Conservation (phyloP, 2,329 filamentous ascomycete species). For the Paraphoma sp. region DNA sequence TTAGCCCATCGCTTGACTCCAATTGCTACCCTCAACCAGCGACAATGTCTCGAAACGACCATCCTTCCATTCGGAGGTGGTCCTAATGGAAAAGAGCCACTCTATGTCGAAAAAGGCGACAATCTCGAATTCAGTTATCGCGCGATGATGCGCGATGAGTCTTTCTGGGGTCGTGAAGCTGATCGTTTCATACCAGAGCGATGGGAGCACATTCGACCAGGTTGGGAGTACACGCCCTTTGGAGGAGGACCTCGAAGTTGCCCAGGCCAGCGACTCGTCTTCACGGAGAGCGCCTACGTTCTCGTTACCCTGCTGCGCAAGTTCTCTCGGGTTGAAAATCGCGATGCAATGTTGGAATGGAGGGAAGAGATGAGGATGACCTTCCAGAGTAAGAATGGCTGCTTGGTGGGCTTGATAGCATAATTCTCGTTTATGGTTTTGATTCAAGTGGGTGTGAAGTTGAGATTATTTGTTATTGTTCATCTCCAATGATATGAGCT, state of each 20-base stretch:
- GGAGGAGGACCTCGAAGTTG: slow-evolving; percentile 18
- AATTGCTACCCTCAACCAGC: slow-evolving; percentile 9
- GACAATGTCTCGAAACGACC: slow-evolving; percentile 6
- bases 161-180: slow-evolving; percentile 21
- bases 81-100: slow-evolving; percentile 2
- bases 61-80: slow-evolving; percentile 20
- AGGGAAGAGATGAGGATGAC: slow-evolving; percentile 20
- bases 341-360: slow-evolving; percentile 13
- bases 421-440: neutral
- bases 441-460: neutral
- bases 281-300: slow-evolving; percentile 13
- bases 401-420: slow-evolving; percentile 1
- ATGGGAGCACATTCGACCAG: slow-evolving; percentile 13
- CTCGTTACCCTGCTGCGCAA: slow-evolving; percentile 1
- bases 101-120: slow-evolving; percentile 16
- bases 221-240: slow-evolving; percentile 23
- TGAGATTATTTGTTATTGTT: neutral
- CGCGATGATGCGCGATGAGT: slow-evolving; percentile 8
- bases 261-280: slow-evolving; percentile 15
- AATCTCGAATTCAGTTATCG: slow-evolving; percentile 18
- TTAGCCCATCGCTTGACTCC: slow-evolving; percentile 16
- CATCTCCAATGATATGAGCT: neutral
- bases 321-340: slow-evolving; percentile 11
- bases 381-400: slow-evolving; percentile 18
- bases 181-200: slow-evolving; percentile 21